Conservation (phyloP, 192 early-diverging fungal species). For the Backusella tarrabulga region DNA sequence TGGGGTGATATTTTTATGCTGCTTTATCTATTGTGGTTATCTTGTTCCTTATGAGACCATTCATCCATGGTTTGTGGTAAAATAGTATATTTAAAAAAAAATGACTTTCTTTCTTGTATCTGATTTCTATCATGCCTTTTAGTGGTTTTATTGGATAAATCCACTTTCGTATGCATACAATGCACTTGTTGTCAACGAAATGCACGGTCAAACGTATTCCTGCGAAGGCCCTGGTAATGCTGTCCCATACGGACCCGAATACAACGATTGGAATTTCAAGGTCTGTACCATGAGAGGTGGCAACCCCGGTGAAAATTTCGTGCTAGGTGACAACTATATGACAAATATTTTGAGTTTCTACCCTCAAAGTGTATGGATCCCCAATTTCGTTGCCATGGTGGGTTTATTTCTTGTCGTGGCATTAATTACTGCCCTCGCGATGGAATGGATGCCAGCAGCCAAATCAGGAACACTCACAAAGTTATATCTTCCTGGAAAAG, state of each 20-base stretch:
- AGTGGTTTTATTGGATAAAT: slow-evolving; percentile 66
- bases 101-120: no score
- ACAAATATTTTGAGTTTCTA: slow-evolving; percentile 45
- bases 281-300: slow-evolving; percentile 60
- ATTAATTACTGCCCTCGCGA: slow-evolving; percentile 36
- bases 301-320: slow-evolving; percentile 40
- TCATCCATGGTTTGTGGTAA: slow-evolving; percentile 28
- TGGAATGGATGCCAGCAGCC: slow-evolving; percentile 62
- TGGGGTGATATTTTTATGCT: slow-evolving; percentile 48
- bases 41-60: no score
- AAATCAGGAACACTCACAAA: slow-evolving; percentile 51
- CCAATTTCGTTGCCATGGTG: slow-evolving; percentile 41
- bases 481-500: slow-evolving; percentile 41
- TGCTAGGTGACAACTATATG: slow-evolving; percentile 53
- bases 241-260: slow-evolving; percentile 48
- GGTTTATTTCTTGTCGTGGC: slow-evolving; percentile 38
- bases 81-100: not conserved
- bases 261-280: slow-evolving; percentile 44
- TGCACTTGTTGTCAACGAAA: slow-evolving; percentile 71
- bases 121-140: not conserved
- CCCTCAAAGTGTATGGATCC: slow-evolving; percentile 44
- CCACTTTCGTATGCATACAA: slow-evolving; percentile 70
- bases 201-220: slow-evolving; percentile 28
- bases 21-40: slow-evolving; percentile 58
- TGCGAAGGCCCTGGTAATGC: slow-evolving; percentile 21